A percentile compares a stretch with the other conserved stretches of the same genome.
These are phyloP conservation scores for Scheffersomyces ergatensis DNA, from an alignment of 805 yeast species.

Conservation along the genomic window DNA sequence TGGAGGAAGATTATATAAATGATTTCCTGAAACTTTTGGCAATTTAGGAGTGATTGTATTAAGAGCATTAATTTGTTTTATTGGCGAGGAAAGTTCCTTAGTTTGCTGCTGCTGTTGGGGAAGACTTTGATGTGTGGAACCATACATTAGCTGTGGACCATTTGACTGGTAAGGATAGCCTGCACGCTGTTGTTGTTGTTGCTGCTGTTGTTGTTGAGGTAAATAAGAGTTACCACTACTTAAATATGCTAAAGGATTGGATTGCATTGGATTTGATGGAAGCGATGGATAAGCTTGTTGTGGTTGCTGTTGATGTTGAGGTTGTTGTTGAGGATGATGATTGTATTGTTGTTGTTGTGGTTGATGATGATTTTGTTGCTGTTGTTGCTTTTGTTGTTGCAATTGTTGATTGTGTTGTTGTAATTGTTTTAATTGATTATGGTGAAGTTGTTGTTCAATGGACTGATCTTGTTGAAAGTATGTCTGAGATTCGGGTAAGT, in stretches of 20 bases:
- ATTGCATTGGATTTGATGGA: slow-evolving; percentile 16
- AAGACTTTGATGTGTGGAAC: slow-evolving; percentile 3
- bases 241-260: slow-evolving; percentile 20
- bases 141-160: slow-evolving; percentile 3
- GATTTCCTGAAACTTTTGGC: slow-evolving; percentile 25
- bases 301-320: slow-evolving; percentile 2
- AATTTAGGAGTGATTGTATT: slow-evolving; percentile 28
- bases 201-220: slow-evolving; percentile 9
- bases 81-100: slow-evolving; percentile 41
- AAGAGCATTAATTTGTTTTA: slow-evolving; percentile 17
- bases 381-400: slow-evolving; percentile 13
- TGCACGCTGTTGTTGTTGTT: slow-evolving; percentile 2
- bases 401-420: slow-evolving; percentile 10
- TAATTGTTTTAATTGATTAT: slow-evolving; percentile 13
- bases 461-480: slow-evolving; percentile 18
- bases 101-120: slow-evolving; percentile 9
- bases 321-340: slow-evolving; percentile 1
- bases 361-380: slow-evolving; percentile 1
- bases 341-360: slow-evolving; percentile 3
- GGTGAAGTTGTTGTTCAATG: slow-evolving; percentile 12
- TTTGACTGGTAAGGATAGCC: slow-evolving; percentile 6
- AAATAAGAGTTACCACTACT: slow-evolving; percentile 1
- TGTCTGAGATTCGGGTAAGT: slow-evolving; percentile 46
- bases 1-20: slow-evolving; percentile 31
- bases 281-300: slow-evolving; percentile 6